Evolutionary conservation across 208 protist species (phyloP), one percentile per base, ranked within the genome.

Genomic region (Leishmania gerbilli): DNA sequence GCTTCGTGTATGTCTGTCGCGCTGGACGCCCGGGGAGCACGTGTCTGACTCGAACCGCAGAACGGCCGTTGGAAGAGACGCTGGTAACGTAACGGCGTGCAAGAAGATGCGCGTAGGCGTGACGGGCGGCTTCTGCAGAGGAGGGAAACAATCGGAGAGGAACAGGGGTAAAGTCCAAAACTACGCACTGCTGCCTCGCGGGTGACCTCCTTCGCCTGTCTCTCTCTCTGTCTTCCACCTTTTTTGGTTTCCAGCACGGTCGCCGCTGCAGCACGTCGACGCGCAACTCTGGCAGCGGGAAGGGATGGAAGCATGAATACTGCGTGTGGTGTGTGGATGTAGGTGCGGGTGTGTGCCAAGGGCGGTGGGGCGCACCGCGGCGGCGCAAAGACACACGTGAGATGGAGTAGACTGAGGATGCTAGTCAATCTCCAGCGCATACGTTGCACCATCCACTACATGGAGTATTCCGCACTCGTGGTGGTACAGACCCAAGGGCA

Each of bases 381-480:
- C n/a, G 53, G 49, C 47, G 11, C 51, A 34, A 21, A 49, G 47
- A 56, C 47, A 31, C 15, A 7, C n/a, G 19, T 71, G 13, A 7
- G 21, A 47, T 9, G 9, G 40, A 13, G 67, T 4, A n/a, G 67
- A 71, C 13, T 9, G 31, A 40, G 13, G 9, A 40, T 40, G 62
- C 53, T 76, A 76, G 27, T 82, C 62, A 2, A 83, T 79, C 53
- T 94, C 91, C 76, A 94, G 60, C 21, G 85, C 81, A 53, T 84
- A 92, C 2, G 69, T 77, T 0, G 31, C 49, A 11, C 89, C 89
- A 47, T 62, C 78, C 4, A 64, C 69, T 55, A 84, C 88, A 72
- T 91, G 88, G 8, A 92, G 71, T 17, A 92, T 40, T 0, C 87
- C 91, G 5, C 79, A 85, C 69, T 94, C 91, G 67, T 94, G 89